Evolutionary conservation across 2,329 filamentous ascomycete species (phyloP).

Genomic region (Xylaria digitata): DNA sequence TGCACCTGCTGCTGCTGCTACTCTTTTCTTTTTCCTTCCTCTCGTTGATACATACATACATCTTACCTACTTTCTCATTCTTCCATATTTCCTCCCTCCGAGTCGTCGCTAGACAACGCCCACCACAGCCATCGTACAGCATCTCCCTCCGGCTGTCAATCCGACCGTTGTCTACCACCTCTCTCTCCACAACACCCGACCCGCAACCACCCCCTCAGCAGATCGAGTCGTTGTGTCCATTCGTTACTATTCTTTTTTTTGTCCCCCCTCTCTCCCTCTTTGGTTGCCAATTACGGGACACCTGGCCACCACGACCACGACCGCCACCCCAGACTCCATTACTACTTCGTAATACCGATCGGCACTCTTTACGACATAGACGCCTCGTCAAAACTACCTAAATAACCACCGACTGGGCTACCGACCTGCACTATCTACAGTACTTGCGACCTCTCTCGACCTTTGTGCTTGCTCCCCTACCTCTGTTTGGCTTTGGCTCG

Average conservation of each 20-base stretch:
- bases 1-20: constrained; percentile 30
- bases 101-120: constrained; percentile 39
- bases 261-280: constrained; percentile 34
- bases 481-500: constrained; percentile 38
- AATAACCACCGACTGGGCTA: constrained; percentile 36
- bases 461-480: constrained; percentile 35
- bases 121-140: constrained; percentile 42
- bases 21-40: constrained; percentile 29
- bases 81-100: constrained; percentile 34
- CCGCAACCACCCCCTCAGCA: constrained; percentile 32
- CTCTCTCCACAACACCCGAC: constrained; percentile 39
- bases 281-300: constrained; percentile 39
- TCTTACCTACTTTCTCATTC: constrained; percentile 21
- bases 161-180: constrained; percentile 44
- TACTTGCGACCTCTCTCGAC: constrained; percentile 41
- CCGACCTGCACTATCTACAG: constrained; percentile 18
- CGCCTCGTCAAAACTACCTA: constrained; percentile 11
- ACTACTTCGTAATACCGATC: constrained; percentile 40
- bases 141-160: constrained; percentile 38
- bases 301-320: constrained; percentile 21
- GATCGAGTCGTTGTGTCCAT: constrained; percentile 47
- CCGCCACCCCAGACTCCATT: constrained; percentile 24
- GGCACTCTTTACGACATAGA: constrained; percentile 29
- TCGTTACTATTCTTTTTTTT: constrained; percentile 42
- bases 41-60: constrained; percentile 23